phyloP scores from a whole-genome alignment of 371 early-diverging fungal genomes.

The Mortierella sp. region DNA sequence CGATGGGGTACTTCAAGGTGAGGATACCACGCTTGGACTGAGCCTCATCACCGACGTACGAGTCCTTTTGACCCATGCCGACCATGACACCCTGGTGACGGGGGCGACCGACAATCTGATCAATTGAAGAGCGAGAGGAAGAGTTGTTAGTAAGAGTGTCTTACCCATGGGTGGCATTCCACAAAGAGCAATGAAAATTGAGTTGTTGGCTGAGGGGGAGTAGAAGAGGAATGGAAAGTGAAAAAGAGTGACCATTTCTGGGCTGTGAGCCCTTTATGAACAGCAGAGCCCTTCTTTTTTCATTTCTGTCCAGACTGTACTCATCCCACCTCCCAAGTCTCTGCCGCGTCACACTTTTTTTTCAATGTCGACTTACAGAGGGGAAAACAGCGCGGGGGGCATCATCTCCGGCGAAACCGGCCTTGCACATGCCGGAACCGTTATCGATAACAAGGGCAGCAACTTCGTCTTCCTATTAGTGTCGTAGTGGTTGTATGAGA shows the following conservation, averaged over 20 bases:
- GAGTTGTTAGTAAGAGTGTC: background rate
- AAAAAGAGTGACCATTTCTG: background rate
- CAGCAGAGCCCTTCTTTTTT: background rate
- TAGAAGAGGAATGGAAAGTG: background rate
- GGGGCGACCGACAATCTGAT: slow-evolving; percentile 90
- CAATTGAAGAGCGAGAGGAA: background rate
- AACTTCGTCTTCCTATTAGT: slow-evolving; percentile 48
- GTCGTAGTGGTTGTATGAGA: background rate
- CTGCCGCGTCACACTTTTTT: slow-evolving; percentile 21
- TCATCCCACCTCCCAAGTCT: background rate
- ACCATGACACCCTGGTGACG: slow-evolving; percentile 97
- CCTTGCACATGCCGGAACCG: slow-evolving; percentile 98
- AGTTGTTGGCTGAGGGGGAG: background rate
- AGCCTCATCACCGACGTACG: slow-evolving; percentile 94
- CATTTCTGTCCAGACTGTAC: background rate
- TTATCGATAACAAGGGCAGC: slow-evolving; percentile 62
- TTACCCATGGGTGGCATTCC: background rate
- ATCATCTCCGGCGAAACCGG: slow-evolving; percentile 98
- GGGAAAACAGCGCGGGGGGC: slow-evolving; percentile 95
- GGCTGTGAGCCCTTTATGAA: background rate
- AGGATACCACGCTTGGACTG: slow-evolving; percentile 95
- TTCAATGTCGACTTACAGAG: slow-evolving; percentile 60
- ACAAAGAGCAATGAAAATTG: no score
- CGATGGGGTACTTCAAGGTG: slow-evolving; percentile 91
- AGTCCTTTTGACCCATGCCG: slow-evolving; percentile 95